Evolutionary conservation across 441 rosid species (phyloP).

Genomic region (Euphorbia celastroides): DNA sequence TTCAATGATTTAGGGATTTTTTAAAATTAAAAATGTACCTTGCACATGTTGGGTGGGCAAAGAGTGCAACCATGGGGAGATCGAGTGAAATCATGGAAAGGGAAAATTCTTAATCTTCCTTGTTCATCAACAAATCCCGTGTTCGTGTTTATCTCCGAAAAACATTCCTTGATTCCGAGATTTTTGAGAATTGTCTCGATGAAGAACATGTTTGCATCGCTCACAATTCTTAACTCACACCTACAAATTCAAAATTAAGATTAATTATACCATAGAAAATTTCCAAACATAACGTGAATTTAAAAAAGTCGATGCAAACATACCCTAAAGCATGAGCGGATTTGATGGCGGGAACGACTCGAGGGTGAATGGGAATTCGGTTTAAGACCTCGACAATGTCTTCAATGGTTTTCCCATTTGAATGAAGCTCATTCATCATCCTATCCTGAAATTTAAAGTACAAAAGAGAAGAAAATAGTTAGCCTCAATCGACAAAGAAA

Average conservation of each 20-base stretch:
- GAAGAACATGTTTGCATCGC: slow-evolving; percentile 78
- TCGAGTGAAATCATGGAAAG: slow-evolving; percentile 50
- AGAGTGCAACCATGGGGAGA: slow-evolving; percentile 53
- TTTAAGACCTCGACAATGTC: slow-evolving; percentile 40
- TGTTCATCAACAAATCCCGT: slow-evolving; percentile 51
- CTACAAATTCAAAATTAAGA: slow-evolving; percentile 27
- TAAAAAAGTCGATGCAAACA: neutral
- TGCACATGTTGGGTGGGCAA: slow-evolving; percentile 59
- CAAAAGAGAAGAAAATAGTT: neutral
- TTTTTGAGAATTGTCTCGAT: slow-evolving; percentile 67
- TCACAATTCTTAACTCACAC: slow-evolving; percentile 70
- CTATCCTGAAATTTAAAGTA: slow-evolving; percentile 30
- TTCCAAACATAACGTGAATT: too few species aligned
- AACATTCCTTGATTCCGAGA: slow-evolving; percentile 46
- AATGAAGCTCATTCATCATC: slow-evolving; percentile 49
- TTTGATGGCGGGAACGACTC: slow-evolving; percentile 51
- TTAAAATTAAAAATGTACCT: slow-evolving; percentile 20
- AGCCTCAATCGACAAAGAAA: too few species aligned
- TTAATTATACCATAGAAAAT: too few species aligned
- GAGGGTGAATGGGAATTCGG: slow-evolving; percentile 50
- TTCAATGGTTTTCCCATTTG: slow-evolving; percentile 36
- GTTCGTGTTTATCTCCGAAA: slow-evolving; percentile 67
- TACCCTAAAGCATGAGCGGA: slow-evolving; percentile 41
- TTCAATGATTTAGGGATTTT: neutral
- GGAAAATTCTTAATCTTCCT: slow-evolving; percentile 46